A percentile compares a stretch with the other conserved stretches of the same genome.
phyloP scores from a whole-genome alignment of 805 yeast genomes.

The Babjeviella inositovora region DNA sequence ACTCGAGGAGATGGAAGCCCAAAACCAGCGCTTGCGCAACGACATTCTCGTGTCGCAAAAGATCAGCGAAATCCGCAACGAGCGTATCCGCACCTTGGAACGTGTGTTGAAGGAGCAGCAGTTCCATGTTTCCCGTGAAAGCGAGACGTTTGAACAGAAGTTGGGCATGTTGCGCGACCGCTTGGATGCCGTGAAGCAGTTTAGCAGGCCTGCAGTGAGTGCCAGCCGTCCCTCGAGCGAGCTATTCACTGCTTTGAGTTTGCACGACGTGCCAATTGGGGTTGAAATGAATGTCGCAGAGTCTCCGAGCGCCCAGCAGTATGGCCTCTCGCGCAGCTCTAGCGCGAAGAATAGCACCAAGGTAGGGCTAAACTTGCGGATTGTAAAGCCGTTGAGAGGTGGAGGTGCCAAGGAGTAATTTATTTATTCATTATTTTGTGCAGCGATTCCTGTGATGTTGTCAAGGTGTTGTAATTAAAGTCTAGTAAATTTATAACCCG shows the following conservation, averaged over 20 bases:
- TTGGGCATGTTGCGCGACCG: slow-evolving; percentile 11
- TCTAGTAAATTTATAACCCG: too few relatives aligned
- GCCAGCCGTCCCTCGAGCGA: too few relatives aligned
- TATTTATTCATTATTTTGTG: too few relatives aligned
- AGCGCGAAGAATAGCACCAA: too few relatives aligned
- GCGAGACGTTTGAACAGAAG: slow-evolving; percentile 28
- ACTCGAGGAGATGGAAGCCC: slow-evolving; percentile 44
- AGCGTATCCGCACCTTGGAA: slow-evolving; percentile 39
- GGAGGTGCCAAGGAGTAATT: too few relatives aligned
- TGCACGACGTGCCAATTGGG: slow-evolving; percentile 1
- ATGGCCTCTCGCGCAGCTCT: slow-evolving; percentile 5
- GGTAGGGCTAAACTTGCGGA: slow-evolving; percentile 36
- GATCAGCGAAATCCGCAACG: slow-evolving; percentile 39
- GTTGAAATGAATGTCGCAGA: too few relatives aligned
- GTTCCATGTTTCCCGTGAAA: slow-evolving; percentile 26
- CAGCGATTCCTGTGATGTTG: too few relatives aligned
- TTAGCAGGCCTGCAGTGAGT: slow-evolving; percentile 5
- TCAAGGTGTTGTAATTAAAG: too few relatives aligned
- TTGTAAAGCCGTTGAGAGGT: slow-evolving; percentile 48
- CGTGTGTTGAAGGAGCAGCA: slow-evolving; percentile 32
- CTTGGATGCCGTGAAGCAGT: slow-evolving; percentile 7
- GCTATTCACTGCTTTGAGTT: neutral
- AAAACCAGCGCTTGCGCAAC: slow-evolving; percentile 36
- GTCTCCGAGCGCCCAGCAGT: neutral
- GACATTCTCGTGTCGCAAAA: slow-evolving; percentile 39